Evolutionary conservation across 371 early-diverging fungal species (phyloP), one percentile per base, ranked within the genome.

Genomic region (Saksenaea vasiformis): DNA sequence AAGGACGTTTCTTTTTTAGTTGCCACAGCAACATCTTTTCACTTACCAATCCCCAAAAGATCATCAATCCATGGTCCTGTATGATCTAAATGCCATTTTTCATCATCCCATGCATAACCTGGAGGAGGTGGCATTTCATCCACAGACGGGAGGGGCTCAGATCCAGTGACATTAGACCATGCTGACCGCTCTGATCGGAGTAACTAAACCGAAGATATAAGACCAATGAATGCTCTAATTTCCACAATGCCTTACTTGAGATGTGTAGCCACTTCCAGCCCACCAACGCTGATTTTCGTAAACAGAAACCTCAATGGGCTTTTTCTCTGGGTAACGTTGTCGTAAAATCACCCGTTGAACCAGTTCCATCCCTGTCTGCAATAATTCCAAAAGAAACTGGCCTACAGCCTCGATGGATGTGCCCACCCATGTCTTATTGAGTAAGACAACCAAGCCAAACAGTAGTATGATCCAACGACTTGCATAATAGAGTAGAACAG

Each of bases 271-370:
- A 27, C 56, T 66, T 24, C 61, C 66, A 2, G 63, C 66, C 64
- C 66, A 68, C 69, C 68, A 72, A 17, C 69, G 66, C 39, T 72
- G 72, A 57, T 72, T 72, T 62, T 72, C 69, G 22, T 72, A 72
- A 1, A 72, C 24, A 2, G 70, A 70, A 5, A 70, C 31, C 19
- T 64, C 65, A 11, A 65, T 38, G 14, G 47, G 53, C 28, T 60
- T 56, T 38, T 58, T 66, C 37, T n/a, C n/a, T 37, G 63, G 35
- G 34, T 24, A 47, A 13, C 53, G 17, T 35, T 22, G 36, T 26
- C 35, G 41, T 19, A n/a, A 44, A 38, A 7, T 28, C 11, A 24
- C 22, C 8, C 44, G 56, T 39, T 65, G 57, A 0, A 60, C 19
- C 24, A 63, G 19, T 27, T 62, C 60, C 31, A 60, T 22, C 27